Base-by-base conservation (phyloP, 1,139 yeast genomes). In the Kodamaea anthophila region DNA sequence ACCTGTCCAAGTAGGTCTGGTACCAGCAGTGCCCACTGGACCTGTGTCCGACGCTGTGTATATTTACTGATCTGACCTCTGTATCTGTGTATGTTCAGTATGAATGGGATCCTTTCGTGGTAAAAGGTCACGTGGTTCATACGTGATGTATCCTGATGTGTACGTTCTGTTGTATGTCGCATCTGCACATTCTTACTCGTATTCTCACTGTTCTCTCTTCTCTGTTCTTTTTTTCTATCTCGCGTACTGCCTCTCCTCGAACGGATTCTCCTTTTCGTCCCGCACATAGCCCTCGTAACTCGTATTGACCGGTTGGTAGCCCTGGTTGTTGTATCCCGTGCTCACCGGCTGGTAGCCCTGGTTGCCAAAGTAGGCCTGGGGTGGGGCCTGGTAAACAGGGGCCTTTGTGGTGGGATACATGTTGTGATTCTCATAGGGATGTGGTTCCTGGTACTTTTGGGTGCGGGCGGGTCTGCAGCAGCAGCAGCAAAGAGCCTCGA, bases 401-500 rank as follows among this genome's bases (percentile, higher is more conserved):
- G 53, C 44, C 2, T 50, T 46, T 5, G 55, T 50, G 4, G 55
- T 55, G 2, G 46, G 42, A 40, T 65, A 64, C 70, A 64, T 63
- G 37, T 60, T 53, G 13, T 62, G 60, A 42, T 63, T 63, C 23
- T 46, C 43, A 37, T 53, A 56, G 8, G 57, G 50, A 12, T 28
- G 25, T 24, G 37, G 39, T 30, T 44, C 49, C 29, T 35, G 40
- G 29, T 47, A 48, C 9, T 34, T 33, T 10, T 29, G 20, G 6
- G 31, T 37, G 18, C 39, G 34, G 15, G 57, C 54, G n/a, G 54
- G 37, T 15, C 65, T 38, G 42, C 67, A 58, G 41, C 71, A 64
- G 40, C 74, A 65, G 43, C 70, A 60, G 48, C 71, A 70, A 33
- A 66, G 47, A 7, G 74, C 69, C 33, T 59, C 63, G 15, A 60